These are phyloP conservation scores for Fraxinus albicans DNA, from an alignment of 305 asterid genomes.

Conservation along the genomic window DNA sequence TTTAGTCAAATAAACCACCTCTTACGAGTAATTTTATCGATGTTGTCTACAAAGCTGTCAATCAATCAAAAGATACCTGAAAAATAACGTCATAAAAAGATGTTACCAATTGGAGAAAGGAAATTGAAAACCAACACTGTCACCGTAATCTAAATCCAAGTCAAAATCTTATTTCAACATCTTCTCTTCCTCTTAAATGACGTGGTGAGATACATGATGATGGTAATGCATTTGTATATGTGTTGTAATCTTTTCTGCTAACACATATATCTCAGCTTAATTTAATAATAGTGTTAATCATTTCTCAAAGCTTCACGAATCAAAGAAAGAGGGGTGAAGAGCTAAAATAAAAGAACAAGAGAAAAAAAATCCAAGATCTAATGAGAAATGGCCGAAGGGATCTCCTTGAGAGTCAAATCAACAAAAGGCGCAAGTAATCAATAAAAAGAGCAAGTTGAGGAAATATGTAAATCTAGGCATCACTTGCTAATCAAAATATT, in stretches of 20 bases:
- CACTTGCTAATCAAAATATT: neutral
- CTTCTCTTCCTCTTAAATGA: conserved; percentile 20
- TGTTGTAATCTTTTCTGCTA: neutral
- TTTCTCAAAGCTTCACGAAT: neutral
- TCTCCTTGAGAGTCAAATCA: neutral
- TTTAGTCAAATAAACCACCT: conserved; percentile 43
- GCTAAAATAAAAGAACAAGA: neutral
- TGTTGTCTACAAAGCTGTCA: conserved; percentile 37
- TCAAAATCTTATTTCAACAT: conserved; percentile 35
- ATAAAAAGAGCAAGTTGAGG: neutral
- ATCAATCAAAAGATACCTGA: conserved; percentile 29
- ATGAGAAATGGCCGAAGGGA: neutral
- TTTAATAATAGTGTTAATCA: neutral
- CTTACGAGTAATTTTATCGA: conserved; percentile 34
- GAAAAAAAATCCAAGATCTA: neutral
- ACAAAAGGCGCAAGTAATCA: neutral
- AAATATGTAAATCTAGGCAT: neutral
- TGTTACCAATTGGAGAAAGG: neutral
- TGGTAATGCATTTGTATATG: conserved; percentile 1
- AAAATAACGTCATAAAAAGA: conserved; percentile 9
- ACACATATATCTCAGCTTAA: neutral
- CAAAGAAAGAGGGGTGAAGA: neutral
- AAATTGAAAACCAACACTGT: neutral
- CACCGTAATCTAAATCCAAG: conserved; percentile 2
- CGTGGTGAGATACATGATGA: conserved; percentile 9